Evolutionary conservation across 2,329 filamentous ascomycete species (phyloP), one percentile per base, ranked within the genome.

Genomic region (Epichloe typhina): DNA sequence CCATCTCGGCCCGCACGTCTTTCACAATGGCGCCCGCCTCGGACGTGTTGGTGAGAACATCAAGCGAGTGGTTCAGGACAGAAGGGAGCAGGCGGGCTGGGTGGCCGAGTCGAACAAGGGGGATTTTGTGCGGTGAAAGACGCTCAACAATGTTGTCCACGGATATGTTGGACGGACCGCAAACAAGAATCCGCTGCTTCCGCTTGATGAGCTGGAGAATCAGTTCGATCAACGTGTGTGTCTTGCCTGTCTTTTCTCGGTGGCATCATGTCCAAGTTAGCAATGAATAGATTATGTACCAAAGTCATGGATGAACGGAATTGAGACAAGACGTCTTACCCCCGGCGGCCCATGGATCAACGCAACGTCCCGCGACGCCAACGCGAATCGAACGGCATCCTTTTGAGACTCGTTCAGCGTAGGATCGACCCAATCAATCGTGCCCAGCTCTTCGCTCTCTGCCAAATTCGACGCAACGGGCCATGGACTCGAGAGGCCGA

Each of bases 141-240:
- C 93, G 82, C 68, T 98, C 93, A 8, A 96, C 90, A 52, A 98
- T 95, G 62, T 98, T 98, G 75, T 98, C 93, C 1, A 98, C 93
- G 0, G 88, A 93, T 58, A 98, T 90, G 64, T 98, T 98, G 33
- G 88, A 95, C 0, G 93, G 93, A 0, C 91, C 93, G 61, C 93
- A 97, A n/a, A 97, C 91, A 2, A 97, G 75, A 11, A 97, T 74
- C 1, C 89, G 80, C 50, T 83, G 76, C 36, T 82, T 77, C 23
- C 80, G 79, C 62, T 83, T 83, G 50, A 94, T 73, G 58, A 97
- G 72, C 62, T 98, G 93, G n/a, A 94, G 74, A 54, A 98, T 95
- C 12, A 98, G 74, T 66, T 98, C 93, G 53, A 98, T 91, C 39
- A 98, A 71, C 0, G 93, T 97, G 64, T 97, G 91, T 0, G 93